Evolutionary conservation across 441 rosid species (phyloP).

Genomic region (Corymbia citriodora): DNA sequence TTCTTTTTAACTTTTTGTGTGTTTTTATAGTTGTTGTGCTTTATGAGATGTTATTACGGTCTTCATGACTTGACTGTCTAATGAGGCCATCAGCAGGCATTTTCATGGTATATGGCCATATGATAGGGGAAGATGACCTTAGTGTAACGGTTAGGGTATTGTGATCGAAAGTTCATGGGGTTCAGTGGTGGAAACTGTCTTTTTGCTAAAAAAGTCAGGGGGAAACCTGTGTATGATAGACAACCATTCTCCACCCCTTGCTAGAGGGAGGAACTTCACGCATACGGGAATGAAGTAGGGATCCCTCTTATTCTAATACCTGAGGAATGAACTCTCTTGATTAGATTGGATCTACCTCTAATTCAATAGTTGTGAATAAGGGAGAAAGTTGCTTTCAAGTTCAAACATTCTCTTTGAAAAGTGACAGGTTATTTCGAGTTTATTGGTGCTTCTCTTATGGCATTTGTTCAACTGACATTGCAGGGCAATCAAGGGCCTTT

Average conservation of each 20-base stretch:
- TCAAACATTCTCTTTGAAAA: background rate
- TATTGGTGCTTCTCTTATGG: background rate
- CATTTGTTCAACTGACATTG: background rate
- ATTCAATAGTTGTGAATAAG: background rate
- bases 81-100: background rate
- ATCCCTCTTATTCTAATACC: background rate
- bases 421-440: background rate
- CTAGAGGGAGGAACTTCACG: background rate
- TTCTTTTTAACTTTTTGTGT: background rate
- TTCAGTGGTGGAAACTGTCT: background rate
- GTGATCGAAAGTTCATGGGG: background rate
- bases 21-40: background rate
- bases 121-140: background rate
- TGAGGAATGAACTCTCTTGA: background rate
- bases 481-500: conserved; percentile 80
- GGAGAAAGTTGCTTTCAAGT: background rate
- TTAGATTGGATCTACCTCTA: background rate
- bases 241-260: background rate
- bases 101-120: background rate
- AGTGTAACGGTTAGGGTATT: background rate
- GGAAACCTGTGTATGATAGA: background rate
- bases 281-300: background rate
- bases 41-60: background rate
- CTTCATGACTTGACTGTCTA: background rate
- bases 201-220: background rate